Percentiles rank a stretch among this genome's conserved stretches.
Conservation (phyloP, 441 rosid genomes). For the Euphorbia celastroides region DNA sequence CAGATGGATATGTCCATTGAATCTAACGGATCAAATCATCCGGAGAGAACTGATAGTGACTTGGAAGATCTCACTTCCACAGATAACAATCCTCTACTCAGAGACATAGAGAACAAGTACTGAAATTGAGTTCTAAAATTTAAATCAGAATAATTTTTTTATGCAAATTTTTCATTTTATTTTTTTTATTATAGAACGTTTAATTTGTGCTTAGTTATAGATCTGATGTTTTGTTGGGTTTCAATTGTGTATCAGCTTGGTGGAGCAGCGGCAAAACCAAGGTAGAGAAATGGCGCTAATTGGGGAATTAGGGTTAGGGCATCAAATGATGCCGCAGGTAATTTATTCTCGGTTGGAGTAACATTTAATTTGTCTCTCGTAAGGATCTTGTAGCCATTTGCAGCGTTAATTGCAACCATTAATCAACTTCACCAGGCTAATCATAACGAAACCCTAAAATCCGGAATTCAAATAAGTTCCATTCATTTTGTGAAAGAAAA, state of each 20-base stretch:
- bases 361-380: not conserved
- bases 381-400: not conserved
- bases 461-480: too few species aligned
- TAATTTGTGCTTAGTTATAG: not conserved
- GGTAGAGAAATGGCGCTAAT: constrained; percentile 8
- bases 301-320: constrained; percentile 21
- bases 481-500: too few species aligned
- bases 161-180: too few species aligned
- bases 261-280: constrained; percentile 3
- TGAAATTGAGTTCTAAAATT: not conserved
- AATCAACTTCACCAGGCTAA: not conserved
- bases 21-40: not conserved
- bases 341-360: not conserved
- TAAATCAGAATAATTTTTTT: not conserved
- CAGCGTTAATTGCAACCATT: not conserved
- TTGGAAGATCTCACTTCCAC: not conserved
- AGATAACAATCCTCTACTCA: not conserved
- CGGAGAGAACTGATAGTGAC: not conserved
- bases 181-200: not conserved
- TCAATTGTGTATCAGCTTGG: constrained; percentile 8
- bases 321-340: constrained; percentile 17
- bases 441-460: not conserved
- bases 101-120: constrained; percentile 1
- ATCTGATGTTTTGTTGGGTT: not conserved
- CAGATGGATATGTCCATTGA: constrained; percentile 5